Evolutionary conservation across 2,329 filamentous ascomycete genomes (phyloP), one percentile per base, ranked within the genome.

Genomic region (Botrytis elliptica): DNA sequence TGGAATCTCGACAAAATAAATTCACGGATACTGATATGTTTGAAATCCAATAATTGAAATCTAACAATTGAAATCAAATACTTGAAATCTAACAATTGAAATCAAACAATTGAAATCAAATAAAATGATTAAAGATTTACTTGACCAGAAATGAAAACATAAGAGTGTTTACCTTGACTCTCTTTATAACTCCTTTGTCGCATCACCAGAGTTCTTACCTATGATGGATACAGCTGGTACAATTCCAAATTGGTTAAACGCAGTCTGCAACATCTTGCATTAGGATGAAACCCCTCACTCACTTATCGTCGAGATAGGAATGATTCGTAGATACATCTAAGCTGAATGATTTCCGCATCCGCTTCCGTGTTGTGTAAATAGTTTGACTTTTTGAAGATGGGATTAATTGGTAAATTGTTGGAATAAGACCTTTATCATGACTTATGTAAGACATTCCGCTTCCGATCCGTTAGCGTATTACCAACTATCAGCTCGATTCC

Each of bases 281-380:
- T n/a, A 14, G 38, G 4, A 22, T 22, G 49, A n/a, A 60, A 62
- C 33, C 52, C 16, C 49, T 68, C 52, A 60, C 40, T 72, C 36
- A 55, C 40, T 68, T 72, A 38, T 33, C 29, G 29, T 49, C 33
- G 18, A 73, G 71, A 62, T 69, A 69, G 33, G 71, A 73, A 42
- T n/a, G 25, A 40, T 55, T 38, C 44, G 70, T 36, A 67, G 63
- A 62, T 38, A 49, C 29, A 40, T 62, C 40, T 46, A 9, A 22
- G 38, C 55, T 46, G 22, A 46, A 69, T 46, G 22, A 5, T 14
- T 40, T 49, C 64, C 71, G 66, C 46, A 36, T 62, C 71, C 71
- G 71, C 63, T 52, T 73, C 71, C 71, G 71, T 72, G 22, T 72
- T 68, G 40, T 38, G 64, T 59, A 10, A 40, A 65, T 18, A 22